phyloP scores from a whole-genome alignment of 305 asterid genomes.

The Fraxinus sp. region DNA sequence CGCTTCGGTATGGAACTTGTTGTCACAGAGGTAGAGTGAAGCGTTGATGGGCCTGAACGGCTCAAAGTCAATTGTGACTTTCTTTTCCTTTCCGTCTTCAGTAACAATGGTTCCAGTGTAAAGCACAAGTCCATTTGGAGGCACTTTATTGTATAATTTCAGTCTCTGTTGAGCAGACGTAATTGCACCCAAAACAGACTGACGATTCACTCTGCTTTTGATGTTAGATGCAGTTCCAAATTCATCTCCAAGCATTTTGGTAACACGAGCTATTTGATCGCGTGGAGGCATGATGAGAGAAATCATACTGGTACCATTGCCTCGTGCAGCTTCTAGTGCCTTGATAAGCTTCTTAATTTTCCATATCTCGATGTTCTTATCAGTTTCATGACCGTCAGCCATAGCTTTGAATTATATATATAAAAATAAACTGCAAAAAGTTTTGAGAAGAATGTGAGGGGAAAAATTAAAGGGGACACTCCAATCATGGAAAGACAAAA shows the following conservation, averaged over 20 bases:
- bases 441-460: neutral
- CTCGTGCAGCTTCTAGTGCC: constrained; percentile 24
- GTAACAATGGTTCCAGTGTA: constrained; percentile 27
- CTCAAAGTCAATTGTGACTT: constrained; percentile 23
- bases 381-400: constrained; percentile 21
- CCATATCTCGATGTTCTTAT: constrained; percentile 25
- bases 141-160: constrained; percentile 20
- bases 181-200: constrained; percentile 26
- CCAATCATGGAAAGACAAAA: neutral
- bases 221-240: constrained; percentile 26
- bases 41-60: constrained; percentile 27
- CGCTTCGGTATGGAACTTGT: constrained; percentile 27
- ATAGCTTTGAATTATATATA: neutral
- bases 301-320: constrained; percentile 29
- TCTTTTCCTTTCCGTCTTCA: constrained; percentile 25
- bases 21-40: constrained; percentile 19
- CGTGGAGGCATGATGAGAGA: constrained; percentile 26
- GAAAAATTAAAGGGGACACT: neutral
- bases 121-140: constrained; percentile 24
- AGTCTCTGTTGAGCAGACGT: constrained; percentile 25
- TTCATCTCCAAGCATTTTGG: constrained; percentile 28
- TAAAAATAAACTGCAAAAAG: neutral
- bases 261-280: constrained; percentile 20
- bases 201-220: constrained; percentile 26
- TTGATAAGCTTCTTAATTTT: constrained; percentile 26